A percentile compares a stretch with the other conserved stretches of the same genome.
Evolutionary conservation across 306 rosid species (phyloP).

Genomic region (Biancaea sappan): DNA sequence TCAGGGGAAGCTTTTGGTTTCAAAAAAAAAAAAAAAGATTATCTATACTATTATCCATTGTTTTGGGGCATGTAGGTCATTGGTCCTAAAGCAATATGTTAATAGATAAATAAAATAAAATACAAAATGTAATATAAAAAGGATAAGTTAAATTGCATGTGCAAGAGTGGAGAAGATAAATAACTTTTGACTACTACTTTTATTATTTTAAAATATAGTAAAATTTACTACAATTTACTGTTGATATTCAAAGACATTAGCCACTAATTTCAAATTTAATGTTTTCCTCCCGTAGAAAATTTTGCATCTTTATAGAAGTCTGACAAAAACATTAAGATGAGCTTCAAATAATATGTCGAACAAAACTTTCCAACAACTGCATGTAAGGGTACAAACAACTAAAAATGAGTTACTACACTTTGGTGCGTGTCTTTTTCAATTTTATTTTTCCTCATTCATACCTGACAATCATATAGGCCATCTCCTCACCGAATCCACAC

Average conservation of each 20-base stretch:
- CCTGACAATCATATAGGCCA: slow-evolving; percentile 29
- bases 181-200: no score
- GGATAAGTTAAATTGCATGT: no score
- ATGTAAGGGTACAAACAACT: slow-evolving; percentile 23
- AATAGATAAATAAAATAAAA: no score
- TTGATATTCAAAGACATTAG: no score
- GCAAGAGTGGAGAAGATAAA: no score
- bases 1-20: slow-evolving; percentile 15
- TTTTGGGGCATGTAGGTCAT: no score
- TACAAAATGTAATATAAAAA: no score
- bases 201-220: no score
- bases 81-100: no score
- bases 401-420: neutral
- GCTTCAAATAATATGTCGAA: neutral
- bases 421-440: slow-evolving; percentile 1
- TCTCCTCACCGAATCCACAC: slow-evolving; percentile 10
- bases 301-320: neutral
- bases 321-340: neutral
- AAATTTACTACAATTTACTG: no score
- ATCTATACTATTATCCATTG: no score
- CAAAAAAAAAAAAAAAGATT: no score
- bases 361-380: slow-evolving; percentile 31
- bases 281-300: slow-evolving; percentile 1
- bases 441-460: neutral
- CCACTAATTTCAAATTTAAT: neutral